Evolutionary conservation across 2,329 filamentous ascomycete genomes (phyloP), one percentile per base, ranked within the genome.

Genomic region (Metarhizium rileyi): DNA sequence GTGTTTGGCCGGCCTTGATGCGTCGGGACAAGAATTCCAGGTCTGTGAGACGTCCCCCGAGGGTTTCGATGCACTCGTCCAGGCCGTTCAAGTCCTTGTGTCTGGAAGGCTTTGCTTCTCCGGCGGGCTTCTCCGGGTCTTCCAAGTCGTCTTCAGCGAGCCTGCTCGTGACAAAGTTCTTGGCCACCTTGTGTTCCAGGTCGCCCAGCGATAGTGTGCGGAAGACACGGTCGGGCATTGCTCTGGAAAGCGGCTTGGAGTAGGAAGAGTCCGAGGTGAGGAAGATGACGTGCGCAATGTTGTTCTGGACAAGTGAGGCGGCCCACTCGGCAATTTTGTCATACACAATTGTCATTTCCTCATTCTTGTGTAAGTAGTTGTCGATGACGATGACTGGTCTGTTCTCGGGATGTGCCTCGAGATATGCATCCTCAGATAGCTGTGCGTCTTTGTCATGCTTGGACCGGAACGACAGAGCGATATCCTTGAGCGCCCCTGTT

Each of bases 41-140:
- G 61, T 98, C 93, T 0, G 90, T 95, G n/a, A 98, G 76, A 3
- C 93, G 87, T 2, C 93, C 93, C 22, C 93, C 93, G 1, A 98
- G 77, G 0, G 83, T 78, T 26, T 83, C 78, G 55, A 97, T 94
- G 57, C 87, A 90, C 26, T 76, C 76, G 59, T 96, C 90, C 2
- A 98, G 76, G 54, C 90, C 87, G 1, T 67, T 65, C 6, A 93
- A 71, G 54, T 90, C 65, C 35, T 48, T 26, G 3, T 65, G 63
- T 2, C 63, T 59, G 16, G 52, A 49, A 44, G 54, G 41, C 44
- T 48, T 46, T 30, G 62, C 60, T 46, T 53, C 43, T 9, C 57
- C 52, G 3, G 59, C 55, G 9, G 62, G 60, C n/a, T 63, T 56
- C 12, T 61, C 55, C 2, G 55, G 50, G 10, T 59, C 60, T 16